Evolutionary conservation across 306 rosid species (phyloP), one percentile per base, ranked within the genome.

Genomic region (Oemleria cerasiformis): DNA sequence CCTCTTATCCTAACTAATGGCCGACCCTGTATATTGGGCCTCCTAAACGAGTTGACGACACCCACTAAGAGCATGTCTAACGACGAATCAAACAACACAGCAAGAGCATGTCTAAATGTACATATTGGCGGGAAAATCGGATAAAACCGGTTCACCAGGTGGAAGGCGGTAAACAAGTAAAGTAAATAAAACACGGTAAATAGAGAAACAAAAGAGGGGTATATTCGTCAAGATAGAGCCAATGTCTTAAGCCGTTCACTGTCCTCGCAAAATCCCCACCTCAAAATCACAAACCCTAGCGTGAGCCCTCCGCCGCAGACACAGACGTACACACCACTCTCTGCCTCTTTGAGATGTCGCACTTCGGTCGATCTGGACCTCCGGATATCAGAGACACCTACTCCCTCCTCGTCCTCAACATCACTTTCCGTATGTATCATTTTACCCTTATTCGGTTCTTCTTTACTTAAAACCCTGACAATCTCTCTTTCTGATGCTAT

Each of bases 341-440:
- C 7, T 8, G 53, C 20, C 67, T 3, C 61, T 9, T 65, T 45
- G 48, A 63, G 67, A 88, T 88, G 94, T 88, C 94, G 75, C 94
- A 88, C 84, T 88, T 88, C 39, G 94, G 94, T 8, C 85, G 94
- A 84, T 78, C 94, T 8, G 94, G 94, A 25, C 94, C 94, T 54
- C 94, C 94, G 5, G 94, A 88, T 75, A 88, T 88, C 87, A 84
- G 88, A 82, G 94, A 88, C 70, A 86, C 94, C 63, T 88, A 84
- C 74, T 88, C 94, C 5, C 94, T 88, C 38, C 94, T 88, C 73
- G 94, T 88, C 67, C 94, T 88, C 86, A 88, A 88, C 79, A 88
- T 88, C 73, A 86, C 94, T 58, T 88, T 88, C 79, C 86, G 94
- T 88, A 82, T 49, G 6, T 71, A 20, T 16, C 57, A 17, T 13